Base-by-base conservation (phyloP, 2,329 filamentous ascomycete genomes). In the Sclerotinia subarctica region DNA sequence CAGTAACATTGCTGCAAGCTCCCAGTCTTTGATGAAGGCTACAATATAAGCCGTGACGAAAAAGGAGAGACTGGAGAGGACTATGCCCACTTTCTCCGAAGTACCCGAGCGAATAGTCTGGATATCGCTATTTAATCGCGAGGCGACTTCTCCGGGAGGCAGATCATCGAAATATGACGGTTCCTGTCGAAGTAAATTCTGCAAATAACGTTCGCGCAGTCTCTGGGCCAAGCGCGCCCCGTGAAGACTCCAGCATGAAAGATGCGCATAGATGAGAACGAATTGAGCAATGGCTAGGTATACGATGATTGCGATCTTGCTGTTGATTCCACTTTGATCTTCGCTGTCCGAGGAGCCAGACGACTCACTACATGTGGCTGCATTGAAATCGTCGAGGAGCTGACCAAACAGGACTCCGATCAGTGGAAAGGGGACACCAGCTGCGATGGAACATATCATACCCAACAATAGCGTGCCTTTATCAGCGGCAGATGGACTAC, bases 261-360 rank as follows among this genome's bases (percentile, higher is more conserved):
- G 82, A 74, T 91, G 86, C 66, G 82, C 78, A 76, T 91, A 92
- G 71, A 91, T 89, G 68, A 85, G 79, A 51, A 82, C 81, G 72
- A 91, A 88, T 69, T 85, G 84, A 38, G 83, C 88, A 68, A 89
- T 85, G 26, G 86, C 86, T 49, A 91, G 82, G 74, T 88, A 89
- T 19, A 89, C 83, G 29, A 91, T 80, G 59, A 84, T 72, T 75
- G 90, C 76, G 51, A 92, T 84, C 73, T 87, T 89, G 51, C 42
- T 65, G 38, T 69, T 68, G 65, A 74, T 67, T 19, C 49, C 68
- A 29, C 63, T 44, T 8, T 69, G 62, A 15, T 69, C 57, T 15
- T 51, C 38, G 32, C 49, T n/a, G 2, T 57, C 52, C 21, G 68
- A 66, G 13, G 58, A 51, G 15, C 57, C 53, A 21, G 66, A 46